Base-by-base conservation (phyloP, 169 alveolate genomes). In the Cryptosporidium sp. region DNA sequence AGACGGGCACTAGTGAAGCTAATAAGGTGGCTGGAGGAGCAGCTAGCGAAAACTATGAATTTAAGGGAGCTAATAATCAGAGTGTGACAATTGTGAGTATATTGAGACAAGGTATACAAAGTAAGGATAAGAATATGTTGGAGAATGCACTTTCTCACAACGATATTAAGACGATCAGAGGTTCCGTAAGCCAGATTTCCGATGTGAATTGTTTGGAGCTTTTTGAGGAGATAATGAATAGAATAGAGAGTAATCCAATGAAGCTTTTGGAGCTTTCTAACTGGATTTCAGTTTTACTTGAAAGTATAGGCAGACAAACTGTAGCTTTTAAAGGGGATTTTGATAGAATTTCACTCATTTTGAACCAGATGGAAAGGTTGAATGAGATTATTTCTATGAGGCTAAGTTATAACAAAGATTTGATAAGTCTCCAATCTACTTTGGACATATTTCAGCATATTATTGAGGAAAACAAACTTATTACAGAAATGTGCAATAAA, bases 161-260 rank as follows among this genome's bases (percentile, higher is more conserved):
- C 43, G 65, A 80, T 41, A 8, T 12, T 14, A 52, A 62, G 26
- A 80, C 29, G 1, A 80, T 80, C 14, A 43, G 70, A 18, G 45
- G n/a, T 26, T 80, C 89, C 2, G 45, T 80, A 16, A 41, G 31
- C 50, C 55, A 61, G 10, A 35, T 80, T 41, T 41, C 55, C 35
- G 68, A 45, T 16, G 52, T 5, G 12, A 10, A 23, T 43, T 80
- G 80, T 80, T 21, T 59, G 31, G 89, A 80, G 23, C 68, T 80
- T 7, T 80, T 80, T 80, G 75, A 80, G 33, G 89, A 80, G 48
- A 41, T 80, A 4, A 61, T 80, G 73, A 45, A 80, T 18, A 80
- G 75, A 65, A 80, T 80, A 37, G 80, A 80, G 9, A 51, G 10
- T 37, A 80, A 65, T 41, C 89, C 89, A 21, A 80, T 80, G 89